These are phyloP conservation scores for Tritrichomonas foetus DNA, from an alignment of 208 protist genomes.

Conservation along the genomic window DNA sequence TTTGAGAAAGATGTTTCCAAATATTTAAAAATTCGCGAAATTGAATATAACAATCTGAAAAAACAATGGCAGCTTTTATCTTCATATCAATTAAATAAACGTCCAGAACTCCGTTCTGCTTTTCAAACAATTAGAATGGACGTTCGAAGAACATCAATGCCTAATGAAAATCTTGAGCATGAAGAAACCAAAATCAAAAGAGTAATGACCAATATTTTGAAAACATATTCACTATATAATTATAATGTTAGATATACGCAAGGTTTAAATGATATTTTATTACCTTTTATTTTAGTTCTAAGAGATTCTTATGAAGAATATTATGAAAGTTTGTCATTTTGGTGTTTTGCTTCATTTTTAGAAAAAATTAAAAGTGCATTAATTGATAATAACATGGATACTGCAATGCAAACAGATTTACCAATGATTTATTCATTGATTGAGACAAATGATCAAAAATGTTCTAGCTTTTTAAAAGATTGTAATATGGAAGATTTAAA, in stretches of 20 bases:
- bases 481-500: background rate
- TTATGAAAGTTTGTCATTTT: background rate
- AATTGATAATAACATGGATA: background rate
- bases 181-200: background rate
- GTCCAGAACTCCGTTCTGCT: background rate
- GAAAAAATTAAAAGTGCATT: background rate
- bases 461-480: background rate
- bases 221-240: background rate
- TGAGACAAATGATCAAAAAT: background rate
- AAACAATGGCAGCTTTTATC: background rate
- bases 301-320: background rate
- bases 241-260: constrained; percentile 13
- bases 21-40: background rate
- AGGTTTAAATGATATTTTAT: background rate
- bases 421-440: background rate
- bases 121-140: constrained; percentile 33
- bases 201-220: background rate
- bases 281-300: background rate
- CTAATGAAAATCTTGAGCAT: background rate
- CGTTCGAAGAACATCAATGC: background rate
- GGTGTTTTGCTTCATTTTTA: background rate
- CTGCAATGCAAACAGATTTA: background rate
- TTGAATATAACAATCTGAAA: background rate
- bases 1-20: background rate
- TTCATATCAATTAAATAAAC: background rate